These are phyloP conservation scores for Ascochyta clinopodiicola DNA, from an alignment of 2,329 filamentous ascomycete genomes.

Conservation along the genomic window DNA sequence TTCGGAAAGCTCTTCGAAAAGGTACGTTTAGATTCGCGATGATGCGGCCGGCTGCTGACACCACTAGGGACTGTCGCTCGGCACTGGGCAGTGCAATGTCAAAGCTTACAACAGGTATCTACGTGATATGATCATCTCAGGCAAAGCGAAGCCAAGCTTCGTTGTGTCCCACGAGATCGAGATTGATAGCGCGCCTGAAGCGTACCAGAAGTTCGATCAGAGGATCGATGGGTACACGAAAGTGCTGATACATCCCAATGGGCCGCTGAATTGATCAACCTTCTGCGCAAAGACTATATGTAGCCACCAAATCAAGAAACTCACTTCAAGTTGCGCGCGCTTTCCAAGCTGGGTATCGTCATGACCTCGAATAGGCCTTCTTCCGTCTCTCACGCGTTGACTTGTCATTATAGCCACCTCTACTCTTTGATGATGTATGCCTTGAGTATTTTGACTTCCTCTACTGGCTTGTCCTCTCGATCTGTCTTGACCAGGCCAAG, in stretches of 20 bases:
- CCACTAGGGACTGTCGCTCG: conserved; percentile 63
- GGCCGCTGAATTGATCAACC: conserved; percentile 25
- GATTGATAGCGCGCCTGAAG: conserved; percentile 65
- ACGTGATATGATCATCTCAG: conserved; percentile 69
- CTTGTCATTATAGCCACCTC: conserved; percentile 29
- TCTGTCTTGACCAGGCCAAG: conserved; percentile 89
- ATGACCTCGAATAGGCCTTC: not conserved
- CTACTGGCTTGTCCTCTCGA: conserved; percentile 77
- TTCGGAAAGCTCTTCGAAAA: conserved; percentile 75
- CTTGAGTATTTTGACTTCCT: conserved; percentile 80
- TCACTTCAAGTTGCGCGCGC: not conserved
- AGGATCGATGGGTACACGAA: conserved; percentile 72
- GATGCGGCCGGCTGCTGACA: conserved; percentile 10
- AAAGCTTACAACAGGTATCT: conserved; percentile 72
- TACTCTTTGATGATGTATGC: conserved; percentile 72
- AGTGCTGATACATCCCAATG: conserved; percentile 71
- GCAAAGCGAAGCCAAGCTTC: conserved; percentile 70
- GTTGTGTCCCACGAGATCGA: conserved; percentile 70
- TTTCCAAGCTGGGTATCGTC: not conserved
- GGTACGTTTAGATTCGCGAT: conserved; percentile 44
- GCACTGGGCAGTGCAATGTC: conserved; percentile 71
- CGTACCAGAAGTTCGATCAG: conserved; percentile 72
- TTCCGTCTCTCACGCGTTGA: not conserved
- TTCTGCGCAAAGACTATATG: conserved; percentile 7
- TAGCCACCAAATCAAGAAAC: not conserved